phyloP scores from a whole-genome alignment of 2,329 filamentous ascomycete genomes.

The Aspergillus costaricaensis region DNA sequence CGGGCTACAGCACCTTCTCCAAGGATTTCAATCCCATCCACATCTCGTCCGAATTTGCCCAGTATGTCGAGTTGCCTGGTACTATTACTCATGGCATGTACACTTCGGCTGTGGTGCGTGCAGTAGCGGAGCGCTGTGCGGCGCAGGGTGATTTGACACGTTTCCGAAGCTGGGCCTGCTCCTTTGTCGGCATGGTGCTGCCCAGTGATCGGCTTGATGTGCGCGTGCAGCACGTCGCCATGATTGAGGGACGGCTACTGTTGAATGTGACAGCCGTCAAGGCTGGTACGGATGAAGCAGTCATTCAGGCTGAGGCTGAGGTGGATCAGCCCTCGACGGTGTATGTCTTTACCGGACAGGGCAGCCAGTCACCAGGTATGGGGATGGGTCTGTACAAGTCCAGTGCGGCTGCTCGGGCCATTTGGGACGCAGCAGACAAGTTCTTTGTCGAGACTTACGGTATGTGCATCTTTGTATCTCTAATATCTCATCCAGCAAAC shows the following conservation, averaged over 20 bases:
- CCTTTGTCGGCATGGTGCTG: conserved; percentile 93
- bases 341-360: conserved; percentile 95
- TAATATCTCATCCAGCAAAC: too few species aligned
- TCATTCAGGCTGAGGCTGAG: conserved; percentile 87
- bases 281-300: conserved; percentile 64
- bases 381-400: conserved; percentile 94
- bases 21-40: conserved; percentile 98
- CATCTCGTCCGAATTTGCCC: conserved; percentile 94
- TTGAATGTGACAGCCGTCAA: not conserved
- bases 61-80: conserved; percentile 86
- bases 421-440: conserved; percentile 93
- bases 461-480: conserved; percentile 2
- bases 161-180: conserved; percentile 69
- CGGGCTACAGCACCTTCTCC: conserved; percentile 93
- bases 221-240: conserved; percentile 88
- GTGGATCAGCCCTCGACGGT: conserved; percentile 92
- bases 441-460: conserved; percentile 97
- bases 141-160: conserved; percentile 90
- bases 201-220: conserved; percentile 91
- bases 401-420: conserved; percentile 88
- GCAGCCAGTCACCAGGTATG: conserved; percentile 97
- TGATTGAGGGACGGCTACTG: conserved; percentile 60
- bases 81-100: conserved; percentile 99
- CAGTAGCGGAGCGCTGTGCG: conserved; percentile 2
- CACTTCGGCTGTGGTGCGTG: conserved; percentile 89